Evolutionary conservation across 768 basidiomycete genomes (phyloP), one percentile per base, ranked within the genome.

Genomic region (Leucogyrophana mollusca): DNA sequence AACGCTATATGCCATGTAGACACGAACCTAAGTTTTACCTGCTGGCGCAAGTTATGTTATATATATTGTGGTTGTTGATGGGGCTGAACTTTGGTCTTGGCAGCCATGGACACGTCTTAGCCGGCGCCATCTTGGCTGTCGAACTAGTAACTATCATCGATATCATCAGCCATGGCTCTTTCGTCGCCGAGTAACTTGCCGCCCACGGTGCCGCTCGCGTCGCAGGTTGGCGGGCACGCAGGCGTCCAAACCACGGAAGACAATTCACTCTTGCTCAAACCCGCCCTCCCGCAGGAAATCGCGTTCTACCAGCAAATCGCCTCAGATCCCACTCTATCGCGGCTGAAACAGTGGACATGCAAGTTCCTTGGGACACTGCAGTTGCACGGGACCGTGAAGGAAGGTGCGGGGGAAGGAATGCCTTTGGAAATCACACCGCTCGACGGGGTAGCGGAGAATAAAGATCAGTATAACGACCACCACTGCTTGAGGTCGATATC

Each of bases 201-300:
- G n/a, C n/a, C n/a, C n/a, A n/a, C n/a, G n/a, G n/a, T n/a, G n/a
- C 69, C 74, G 2, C 71, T 85, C 20, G 60, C 62, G 9, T 67
- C 76, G 16, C 87, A 93, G 67, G 90, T 94, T 40, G 90, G 87
- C 16, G 92, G 92, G 0, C 93, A 95, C 57, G 62, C 78, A 3
- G 83, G 85, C 16, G 77, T 94, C n/a, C 71, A 79, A 35, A 71
- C 80, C 4, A 82, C 79, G 4, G 84, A 83, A 51, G 86, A 90
- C 55, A 82, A 80, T 11, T 82, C 82, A 2, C 78, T 92, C n/a
- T 66, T 95, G 34, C 83, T 93, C 71, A 94, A 95, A 65, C 80
- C 85, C 5, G 79, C 83, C 13, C 67, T 82, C 9, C 74, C 73
- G 0, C 64, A 68, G 30, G 92, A 95, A 58, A 71, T 81, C 30